Evolutionary conservation across 768 basidiomycete species (phyloP).

Genomic region (Mycena olivaceomarginata): DNA sequence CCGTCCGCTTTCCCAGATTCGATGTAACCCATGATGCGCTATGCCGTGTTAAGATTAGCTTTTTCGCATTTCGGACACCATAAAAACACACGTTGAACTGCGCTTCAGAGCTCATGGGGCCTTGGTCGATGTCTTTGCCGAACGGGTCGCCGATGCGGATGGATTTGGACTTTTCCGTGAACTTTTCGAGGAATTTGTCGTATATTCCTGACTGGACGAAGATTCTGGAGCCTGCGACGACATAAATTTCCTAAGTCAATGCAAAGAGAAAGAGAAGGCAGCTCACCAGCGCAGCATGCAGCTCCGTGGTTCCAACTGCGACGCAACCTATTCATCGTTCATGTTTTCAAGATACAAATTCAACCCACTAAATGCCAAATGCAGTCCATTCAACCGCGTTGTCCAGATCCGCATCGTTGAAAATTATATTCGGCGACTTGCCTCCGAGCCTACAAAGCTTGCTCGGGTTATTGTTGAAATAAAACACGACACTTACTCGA

Average conservation of each 20-base stretch:
- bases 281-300: slow-evolving; percentile 27
- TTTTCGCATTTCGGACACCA: background rate
- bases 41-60: background rate
- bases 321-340: background rate
- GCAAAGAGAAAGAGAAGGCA: slow-evolving; percentile 34
- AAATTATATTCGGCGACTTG: slow-evolving; percentile 78
- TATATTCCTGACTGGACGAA: slow-evolving; percentile 76
- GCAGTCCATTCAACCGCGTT: slow-evolving; percentile 75
- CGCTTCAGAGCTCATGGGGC: slow-evolving; percentile 68
- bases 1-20: slow-evolving; percentile 75
- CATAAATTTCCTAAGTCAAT: slow-evolving; percentile 62
- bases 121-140: slow-evolving; percentile 61
- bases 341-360: background rate
- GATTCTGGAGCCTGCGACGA: slow-evolving; percentile 72
- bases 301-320: slow-evolving; percentile 41
- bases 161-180: slow-evolving; percentile 57
- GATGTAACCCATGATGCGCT: slow-evolving; percentile 81
- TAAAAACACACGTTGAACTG: slow-evolving; percentile 64
- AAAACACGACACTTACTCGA: slow-evolving; percentile 62
- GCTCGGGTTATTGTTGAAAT: background rate
- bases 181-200: slow-evolving; percentile 71
- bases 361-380: slow-evolving; percentile 74
- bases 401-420: slow-evolving; percentile 77
- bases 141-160: slow-evolving; percentile 70
- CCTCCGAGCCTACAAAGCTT: slow-evolving; percentile 68